Evolutionary conservation across 768 basidiomycete species (phyloP).

Genomic region (Grammothele lineata): DNA sequence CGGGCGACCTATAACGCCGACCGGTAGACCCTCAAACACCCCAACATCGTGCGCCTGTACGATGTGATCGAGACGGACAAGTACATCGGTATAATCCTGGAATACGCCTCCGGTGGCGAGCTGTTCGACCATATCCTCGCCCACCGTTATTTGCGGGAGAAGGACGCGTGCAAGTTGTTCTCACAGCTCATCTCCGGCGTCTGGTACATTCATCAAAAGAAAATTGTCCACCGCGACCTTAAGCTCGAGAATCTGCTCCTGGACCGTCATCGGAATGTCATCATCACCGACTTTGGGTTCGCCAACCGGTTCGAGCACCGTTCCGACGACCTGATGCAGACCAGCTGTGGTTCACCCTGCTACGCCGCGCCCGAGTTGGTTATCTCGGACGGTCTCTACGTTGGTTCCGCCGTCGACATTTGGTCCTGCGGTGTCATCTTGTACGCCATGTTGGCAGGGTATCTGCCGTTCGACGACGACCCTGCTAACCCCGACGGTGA

Average conservation of each 20-base stretch:
- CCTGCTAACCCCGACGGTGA: slow-evolving; percentile 98
- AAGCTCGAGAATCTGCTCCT: slow-evolving; percentile 98
- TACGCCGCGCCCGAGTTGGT: slow-evolving; percentile 98
- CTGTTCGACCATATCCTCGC: slow-evolving; percentile 99
- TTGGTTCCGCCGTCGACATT: slow-evolving; percentile 96
- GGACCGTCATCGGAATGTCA: slow-evolving; percentile 95
- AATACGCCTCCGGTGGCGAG: slow-evolving; percentile 97
- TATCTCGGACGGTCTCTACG: slow-evolving; percentile 94
- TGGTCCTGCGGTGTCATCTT: slow-evolving; percentile 96
- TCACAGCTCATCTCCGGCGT: slow-evolving; percentile 98
- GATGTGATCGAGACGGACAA: slow-evolving; percentile 99
- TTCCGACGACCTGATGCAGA: slow-evolving; percentile 95
- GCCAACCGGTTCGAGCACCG: slow-evolving; percentile 96
- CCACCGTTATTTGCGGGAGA: slow-evolving; percentile 92
- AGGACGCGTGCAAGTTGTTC: slow-evolving; percentile 92
- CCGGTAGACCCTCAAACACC: slow-evolving; percentile 83
- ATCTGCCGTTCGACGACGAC: slow-evolving; percentile 99
- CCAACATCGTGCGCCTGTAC: slow-evolving; percentile 96
- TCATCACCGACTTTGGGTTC: slow-evolving; percentile 99
- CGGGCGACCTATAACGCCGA: slow-evolving; percentile 16
- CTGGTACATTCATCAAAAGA: slow-evolving; percentile 98
- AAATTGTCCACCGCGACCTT: slow-evolving; percentile 98
- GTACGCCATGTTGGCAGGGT: slow-evolving; percentile 95
- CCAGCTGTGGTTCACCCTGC: slow-evolving; percentile 94
- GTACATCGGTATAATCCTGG: slow-evolving; percentile 98